Percentiles rank a stretch among this genome's conserved stretches.
Evolutionary conservation across 2,329 filamentous ascomycete genomes (phyloP).

Genomic region (Torrubiellomyces zombiae): DNA sequence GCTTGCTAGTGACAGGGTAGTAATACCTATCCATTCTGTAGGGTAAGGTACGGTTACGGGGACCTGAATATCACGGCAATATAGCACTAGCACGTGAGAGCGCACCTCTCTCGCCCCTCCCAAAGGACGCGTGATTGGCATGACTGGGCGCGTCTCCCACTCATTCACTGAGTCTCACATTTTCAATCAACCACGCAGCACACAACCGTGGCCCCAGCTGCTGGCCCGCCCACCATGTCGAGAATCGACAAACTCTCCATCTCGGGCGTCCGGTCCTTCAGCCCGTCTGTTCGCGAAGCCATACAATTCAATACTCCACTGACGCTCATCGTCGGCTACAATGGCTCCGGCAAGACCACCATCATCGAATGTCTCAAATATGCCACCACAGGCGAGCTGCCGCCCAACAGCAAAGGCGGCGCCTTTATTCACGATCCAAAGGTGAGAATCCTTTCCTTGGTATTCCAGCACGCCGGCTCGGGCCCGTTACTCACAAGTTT

Average conservation of each 20-base stretch:
- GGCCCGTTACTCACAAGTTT: constrained; percentile 4
- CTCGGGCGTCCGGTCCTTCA: constrained; percentile 71
- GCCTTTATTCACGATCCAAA: constrained; percentile 98
- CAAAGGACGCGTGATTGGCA: constrained; percentile 2
- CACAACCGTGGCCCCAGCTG: neutral
- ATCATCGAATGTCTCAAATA: constrained; percentile 99
- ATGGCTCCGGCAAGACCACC: constrained; percentile 95
- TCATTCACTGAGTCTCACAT: neutral
- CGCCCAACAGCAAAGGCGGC: constrained; percentile 76
- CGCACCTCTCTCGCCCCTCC: constrained; percentile 1
- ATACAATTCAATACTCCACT: constrained; percentile 83
- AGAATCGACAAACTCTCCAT: constrained; percentile 84
- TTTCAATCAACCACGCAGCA: constrained; percentile 1
- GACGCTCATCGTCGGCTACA: constrained; percentile 91
- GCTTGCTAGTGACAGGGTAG: too few species aligned
- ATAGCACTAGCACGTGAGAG: constrained; percentile 4
- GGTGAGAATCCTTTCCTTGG: constrained; percentile 19
- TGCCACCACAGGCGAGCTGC: constrained; percentile 84
- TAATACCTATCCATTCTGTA: too few species aligned
- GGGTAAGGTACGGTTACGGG: too few species aligned
- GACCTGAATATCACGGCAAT: too few species aligned
- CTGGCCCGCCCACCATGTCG: constrained; percentile 37
- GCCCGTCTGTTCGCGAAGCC: constrained; percentile 53
- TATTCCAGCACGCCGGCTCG: neutral
- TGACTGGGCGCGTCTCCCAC: constrained; percentile 2